Evolutionary conservation across 495 filamentous ascomycete species (phyloP).

Genomic region (Chlorociboria aeruginascens): DNA sequence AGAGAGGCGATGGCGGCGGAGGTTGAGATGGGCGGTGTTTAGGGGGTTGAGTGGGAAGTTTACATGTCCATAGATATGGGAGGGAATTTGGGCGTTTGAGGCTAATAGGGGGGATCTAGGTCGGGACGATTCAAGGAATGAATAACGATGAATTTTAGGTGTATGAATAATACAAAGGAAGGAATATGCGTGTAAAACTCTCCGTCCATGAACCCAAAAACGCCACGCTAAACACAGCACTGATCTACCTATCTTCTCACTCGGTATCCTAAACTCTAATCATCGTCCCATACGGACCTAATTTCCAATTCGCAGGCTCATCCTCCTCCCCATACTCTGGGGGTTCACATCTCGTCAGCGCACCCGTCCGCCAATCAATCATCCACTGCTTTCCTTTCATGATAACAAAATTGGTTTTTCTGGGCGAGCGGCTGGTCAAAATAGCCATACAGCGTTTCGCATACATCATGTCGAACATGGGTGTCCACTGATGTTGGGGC

Average conservation of each 20-base stretch:
- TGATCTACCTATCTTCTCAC: too few relatives aligned
- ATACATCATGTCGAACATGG: constrained; percentile 39
- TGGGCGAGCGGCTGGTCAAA: constrained; percentile 30
- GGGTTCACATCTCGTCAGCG: constrained; percentile 29
- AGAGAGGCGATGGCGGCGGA: constrained; percentile 36
- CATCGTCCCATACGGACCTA: background rate
- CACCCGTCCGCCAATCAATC: constrained; percentile 35
- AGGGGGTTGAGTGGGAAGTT: constrained; percentile 3
- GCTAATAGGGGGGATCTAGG: too few relatives aligned
- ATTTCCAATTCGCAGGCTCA: background rate
- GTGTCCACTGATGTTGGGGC: constrained; percentile 32
- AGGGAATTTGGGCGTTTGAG: background rate
- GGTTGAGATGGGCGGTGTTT: constrained; percentile 25
- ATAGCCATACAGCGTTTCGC: constrained; percentile 41
- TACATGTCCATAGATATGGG: background rate
- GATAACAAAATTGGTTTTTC: constrained; percentile 34
- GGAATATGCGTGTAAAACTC: background rate
- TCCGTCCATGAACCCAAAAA: too few relatives aligned
- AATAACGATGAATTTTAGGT: background rate
- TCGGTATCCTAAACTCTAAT: background rate
- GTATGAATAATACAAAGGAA: background rate
- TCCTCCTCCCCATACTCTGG: constrained; percentile 17
- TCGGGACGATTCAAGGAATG: background rate
- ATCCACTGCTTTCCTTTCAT: constrained; percentile 32
- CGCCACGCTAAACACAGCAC: too few relatives aligned